Evolutionary conservation across 108 stramenopile species (phyloP).

Genomic region (Cyclostephanos tholiformis): DNA sequence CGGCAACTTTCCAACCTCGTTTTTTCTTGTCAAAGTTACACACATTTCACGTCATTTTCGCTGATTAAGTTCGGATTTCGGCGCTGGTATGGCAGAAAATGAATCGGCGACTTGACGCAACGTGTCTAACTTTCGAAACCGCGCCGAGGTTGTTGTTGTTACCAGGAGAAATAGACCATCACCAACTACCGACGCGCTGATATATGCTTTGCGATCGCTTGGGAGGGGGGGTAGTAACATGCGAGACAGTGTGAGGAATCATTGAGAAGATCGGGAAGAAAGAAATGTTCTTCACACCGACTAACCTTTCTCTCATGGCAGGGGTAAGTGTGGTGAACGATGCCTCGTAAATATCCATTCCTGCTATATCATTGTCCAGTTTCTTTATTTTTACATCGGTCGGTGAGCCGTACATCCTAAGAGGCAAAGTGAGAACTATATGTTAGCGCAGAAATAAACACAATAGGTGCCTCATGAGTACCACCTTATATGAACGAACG

Average conservation of each 20-base stretch:
- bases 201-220: slow-evolving; percentile 66
- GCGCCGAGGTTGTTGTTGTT: slow-evolving; percentile 60
- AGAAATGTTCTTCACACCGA: background rate
- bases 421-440: background rate
- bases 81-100: slow-evolving; percentile 62
- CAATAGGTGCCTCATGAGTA: background rate
- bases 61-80: slow-evolving; percentile 51
- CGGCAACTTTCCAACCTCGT: background rate
- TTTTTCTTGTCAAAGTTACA: background rate
- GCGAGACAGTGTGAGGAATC: background rate
- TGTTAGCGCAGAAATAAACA: background rate
- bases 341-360: slow-evolving; percentile 47
- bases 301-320: slow-evolving; percentile 71
- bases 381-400: slow-evolving; percentile 63
- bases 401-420: slow-evolving; percentile 60
- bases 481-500: background rate
- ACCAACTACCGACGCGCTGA: slow-evolving; percentile 48
- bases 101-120: slow-evolving; percentile 54
- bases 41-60: slow-evolving; percentile 15
- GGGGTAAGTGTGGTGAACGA: slow-evolving; percentile 79
- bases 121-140: slow-evolving; percentile 59
- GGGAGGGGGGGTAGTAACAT: background rate
- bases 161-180: slow-evolving; percentile 56
- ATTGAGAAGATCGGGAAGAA: background rate
- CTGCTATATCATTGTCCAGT: slow-evolving; percentile 8